Evolutionary conservation across 2,329 filamentous ascomycete genomes (phyloP).

Genomic region (Cladosporium sp.): DNA sequence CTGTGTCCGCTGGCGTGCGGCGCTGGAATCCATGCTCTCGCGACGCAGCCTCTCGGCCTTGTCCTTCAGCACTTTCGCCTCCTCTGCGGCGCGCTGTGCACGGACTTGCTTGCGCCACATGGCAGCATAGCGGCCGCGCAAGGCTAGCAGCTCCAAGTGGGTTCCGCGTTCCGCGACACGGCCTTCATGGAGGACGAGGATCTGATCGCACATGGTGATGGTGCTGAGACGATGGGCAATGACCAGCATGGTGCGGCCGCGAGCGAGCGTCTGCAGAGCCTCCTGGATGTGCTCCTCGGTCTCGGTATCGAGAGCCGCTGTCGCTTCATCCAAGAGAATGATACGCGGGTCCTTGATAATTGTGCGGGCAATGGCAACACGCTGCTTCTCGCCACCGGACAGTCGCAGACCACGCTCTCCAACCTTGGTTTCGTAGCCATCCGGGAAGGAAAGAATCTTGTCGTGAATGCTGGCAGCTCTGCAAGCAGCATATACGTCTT

Average conservation of each 20-base stretch:
- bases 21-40: constrained; percentile 49
- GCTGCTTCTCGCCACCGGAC: constrained; percentile 89
- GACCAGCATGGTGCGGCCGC: constrained; percentile 87
- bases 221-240: constrained; percentile 74
- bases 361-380: constrained; percentile 88
- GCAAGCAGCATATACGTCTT: constrained; percentile 80
- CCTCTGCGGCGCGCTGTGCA: constrained; percentile 51
- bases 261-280: constrained; percentile 76
- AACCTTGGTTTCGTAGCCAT: constrained; percentile 85
- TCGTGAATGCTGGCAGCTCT: constrained; percentile 88
- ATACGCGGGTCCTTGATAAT: constrained; percentile 90
- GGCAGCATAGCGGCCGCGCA: constrained; percentile 47
- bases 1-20: constrained; percentile 30
- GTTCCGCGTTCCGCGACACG: constrained; percentile 53
- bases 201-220: constrained; percentile 57
- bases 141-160: constrained; percentile 52
- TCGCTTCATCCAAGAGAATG: constrained; percentile 91
- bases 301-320: constrained; percentile 84
- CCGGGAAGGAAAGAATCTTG: constrained; percentile 84
- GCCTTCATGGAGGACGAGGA: constrained; percentile 56
- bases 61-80: constrained; percentile 50
- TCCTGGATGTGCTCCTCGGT: constrained; percentile 92
- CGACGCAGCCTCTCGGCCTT: constrained; percentile 51
- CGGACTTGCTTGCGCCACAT: constrained; percentile 57
- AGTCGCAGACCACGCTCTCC: constrained; percentile 84